These are phyloP conservation scores for Xylariaceae sp. DNA, from an alignment of 2,329 filamentous ascomycete species.

Conservation along the genomic window DNA sequence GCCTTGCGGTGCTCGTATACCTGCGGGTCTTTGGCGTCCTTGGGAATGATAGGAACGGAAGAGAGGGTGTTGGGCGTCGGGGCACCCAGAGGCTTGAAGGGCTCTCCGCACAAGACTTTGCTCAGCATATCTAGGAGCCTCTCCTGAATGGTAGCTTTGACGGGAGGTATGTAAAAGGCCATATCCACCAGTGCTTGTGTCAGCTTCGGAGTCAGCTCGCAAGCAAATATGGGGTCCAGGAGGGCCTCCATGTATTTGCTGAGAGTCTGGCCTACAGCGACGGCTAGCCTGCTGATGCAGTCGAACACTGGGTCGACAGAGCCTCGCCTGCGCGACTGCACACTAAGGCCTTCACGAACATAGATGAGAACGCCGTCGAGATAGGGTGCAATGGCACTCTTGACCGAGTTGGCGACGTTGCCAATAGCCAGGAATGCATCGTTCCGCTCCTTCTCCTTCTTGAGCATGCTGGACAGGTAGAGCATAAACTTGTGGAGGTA, in stretches of 20 bases:
- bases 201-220: conserved; percentile 85
- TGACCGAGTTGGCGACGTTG: conserved; percentile 91
- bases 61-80: conserved; percentile 75
- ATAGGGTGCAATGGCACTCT: conserved; percentile 89
- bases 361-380: conserved; percentile 90
- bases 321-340: conserved; percentile 62
- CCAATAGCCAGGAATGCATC: conserved; percentile 94
- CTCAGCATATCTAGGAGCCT: conserved; percentile 91
- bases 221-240: conserved; percentile 93
- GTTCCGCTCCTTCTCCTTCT: conserved; percentile 90
- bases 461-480: conserved; percentile 85
- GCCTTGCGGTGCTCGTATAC: conserved; percentile 74
- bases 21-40: conserved; percentile 77
- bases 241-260: conserved; percentile 98
- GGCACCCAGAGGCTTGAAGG: conserved; percentile 86
- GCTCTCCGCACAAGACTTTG: conserved; percentile 82
- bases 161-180: conserved; percentile 96
- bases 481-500: conserved; percentile 97
- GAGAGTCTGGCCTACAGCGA: conserved; percentile 89
- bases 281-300: conserved; percentile 92
- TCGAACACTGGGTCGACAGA: conserved; percentile 81
- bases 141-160: conserved; percentile 88
- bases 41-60: conserved; percentile 73
- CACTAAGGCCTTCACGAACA: conserved; percentile 80
- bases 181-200: conserved; percentile 96